Conservation (phyloP, 805 yeast species). For the Lachancea fermentati region DNA sequence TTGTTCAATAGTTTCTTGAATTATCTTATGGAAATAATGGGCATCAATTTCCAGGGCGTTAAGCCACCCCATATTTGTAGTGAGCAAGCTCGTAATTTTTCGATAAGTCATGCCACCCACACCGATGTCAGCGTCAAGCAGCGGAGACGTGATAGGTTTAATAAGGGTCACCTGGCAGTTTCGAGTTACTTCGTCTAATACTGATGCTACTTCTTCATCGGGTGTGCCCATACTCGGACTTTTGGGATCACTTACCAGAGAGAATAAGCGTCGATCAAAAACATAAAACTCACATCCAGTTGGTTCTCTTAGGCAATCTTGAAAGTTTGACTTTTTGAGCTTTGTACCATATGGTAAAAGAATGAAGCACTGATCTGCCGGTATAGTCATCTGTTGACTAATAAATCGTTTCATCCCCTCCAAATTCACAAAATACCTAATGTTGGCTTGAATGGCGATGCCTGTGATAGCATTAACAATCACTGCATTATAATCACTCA, state of each 20-base stretch:
- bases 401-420: constrained; percentile 41
- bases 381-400: constrained; percentile 37
- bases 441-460: constrained; percentile 30
- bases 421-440: constrained; percentile 36
- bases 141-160: constrained; percentile 36
- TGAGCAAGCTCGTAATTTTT: constrained; percentile 33
- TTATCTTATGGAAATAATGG: constrained; percentile 29
- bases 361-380: constrained; percentile 40
- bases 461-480: constrained; percentile 44
- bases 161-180: constrained; percentile 15
- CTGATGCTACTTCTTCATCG: constrained; percentile 5
- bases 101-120: constrained; percentile 13
- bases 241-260: constrained; percentile 25
- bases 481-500: constrained; percentile 11
- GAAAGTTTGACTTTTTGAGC: constrained; percentile 40
- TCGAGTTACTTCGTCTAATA: constrained; percentile 4
- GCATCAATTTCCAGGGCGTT: constrained; percentile 41
- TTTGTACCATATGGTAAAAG: constrained; percentile 62
- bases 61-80: constrained; percentile 48
- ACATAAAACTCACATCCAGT: constrained; percentile 48
- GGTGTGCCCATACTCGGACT: constrained; percentile 10
- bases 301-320: constrained; percentile 17
- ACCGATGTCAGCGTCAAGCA: constrained; percentile 20
- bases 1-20: constrained; percentile 29
- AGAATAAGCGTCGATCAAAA: constrained; percentile 57